Conservation (phyloP, 768 basidiomycete genomes). For the Tulasnella sp. region DNA sequence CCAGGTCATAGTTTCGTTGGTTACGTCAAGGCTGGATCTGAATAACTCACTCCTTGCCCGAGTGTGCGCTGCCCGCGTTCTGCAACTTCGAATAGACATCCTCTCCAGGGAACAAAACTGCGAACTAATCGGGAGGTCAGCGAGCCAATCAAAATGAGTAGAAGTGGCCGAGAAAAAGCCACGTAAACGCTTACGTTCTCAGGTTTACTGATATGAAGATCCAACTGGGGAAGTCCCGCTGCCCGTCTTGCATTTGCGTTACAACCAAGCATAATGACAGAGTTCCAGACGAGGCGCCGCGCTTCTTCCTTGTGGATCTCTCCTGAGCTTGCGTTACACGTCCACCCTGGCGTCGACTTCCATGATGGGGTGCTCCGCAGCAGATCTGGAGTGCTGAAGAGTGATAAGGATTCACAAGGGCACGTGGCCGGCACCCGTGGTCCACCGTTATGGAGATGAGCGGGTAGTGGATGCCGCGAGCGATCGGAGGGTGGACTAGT, state of each 20-base stretch:
- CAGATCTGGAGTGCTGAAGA: not conserved
- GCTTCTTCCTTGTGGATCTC: constrained; percentile 16
- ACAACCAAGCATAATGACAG: constrained; percentile 9
- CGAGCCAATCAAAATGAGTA: too few species aligned
- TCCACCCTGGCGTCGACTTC: constrained; percentile 15
- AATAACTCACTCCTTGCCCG: constrained; percentile 9
- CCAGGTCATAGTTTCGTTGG: not conserved
- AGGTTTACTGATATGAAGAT: constrained; percentile 8
- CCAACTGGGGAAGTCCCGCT: not conserved
- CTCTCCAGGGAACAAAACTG: constrained; percentile 16
- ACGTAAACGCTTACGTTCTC: constrained; percentile 7
- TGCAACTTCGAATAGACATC: not conserved
- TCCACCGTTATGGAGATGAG: too few species aligned
- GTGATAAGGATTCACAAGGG: too few species aligned
- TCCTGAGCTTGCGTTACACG: not conserved
- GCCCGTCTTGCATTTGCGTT: constrained; percentile 7
- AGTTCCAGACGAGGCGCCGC: constrained; percentile 18
- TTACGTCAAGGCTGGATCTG: not conserved
- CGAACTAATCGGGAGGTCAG: constrained; percentile 6
- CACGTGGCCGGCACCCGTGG: too few species aligned
- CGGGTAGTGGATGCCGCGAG: too few species aligned
- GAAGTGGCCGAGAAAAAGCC: too few species aligned
- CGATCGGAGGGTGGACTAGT: too few species aligned
- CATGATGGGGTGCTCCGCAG: constrained; percentile 12
- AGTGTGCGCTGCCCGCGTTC: not conserved